Conservation (phyloP, 1,139 yeast species). For the Debaryomyces sp. region DNA sequence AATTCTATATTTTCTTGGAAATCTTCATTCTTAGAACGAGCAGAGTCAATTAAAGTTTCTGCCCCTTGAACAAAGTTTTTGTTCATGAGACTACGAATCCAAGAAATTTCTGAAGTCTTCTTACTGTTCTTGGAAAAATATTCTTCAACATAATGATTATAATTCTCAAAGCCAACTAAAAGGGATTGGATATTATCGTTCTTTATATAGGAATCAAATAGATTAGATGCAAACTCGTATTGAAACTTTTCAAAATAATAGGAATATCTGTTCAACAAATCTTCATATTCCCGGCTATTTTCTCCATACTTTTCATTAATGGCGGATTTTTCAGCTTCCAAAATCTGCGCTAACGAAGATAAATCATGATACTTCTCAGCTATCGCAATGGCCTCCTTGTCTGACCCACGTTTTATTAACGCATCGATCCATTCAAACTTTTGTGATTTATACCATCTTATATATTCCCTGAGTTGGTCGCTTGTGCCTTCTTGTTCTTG, state of each 20-base stretch:
- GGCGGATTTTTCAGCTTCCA: constrained; percentile 54
- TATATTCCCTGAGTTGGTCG: constrained; percentile 32
- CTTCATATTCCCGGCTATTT: constrained; percentile 14
- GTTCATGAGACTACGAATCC: constrained; percentile 70
- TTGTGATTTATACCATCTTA: constrained; percentile 35
- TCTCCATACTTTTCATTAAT: constrained; percentile 29
- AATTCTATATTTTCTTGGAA: constrained; percentile 53
- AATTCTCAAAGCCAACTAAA: constrained; percentile 59
- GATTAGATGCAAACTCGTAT: constrained; percentile 66
- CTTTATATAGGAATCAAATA: constrained; percentile 63
- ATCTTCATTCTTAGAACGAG: constrained; percentile 39
- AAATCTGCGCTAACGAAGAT: constrained; percentile 63
- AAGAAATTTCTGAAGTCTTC: constrained; percentile 60
- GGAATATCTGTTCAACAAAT: constrained; percentile 38
- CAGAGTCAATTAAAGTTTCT: constrained; percentile 43
- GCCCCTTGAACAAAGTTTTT: constrained; percentile 56
- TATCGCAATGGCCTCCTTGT: constrained; percentile 58
- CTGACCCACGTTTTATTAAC: constrained; percentile 49
- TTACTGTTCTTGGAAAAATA: constrained; percentile 54
- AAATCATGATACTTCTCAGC: constrained; percentile 72
- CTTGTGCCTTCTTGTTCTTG: constrained; percentile 21
- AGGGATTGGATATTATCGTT: constrained; percentile 56
- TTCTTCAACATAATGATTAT: constrained; percentile 49
- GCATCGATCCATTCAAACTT: constrained; percentile 56
- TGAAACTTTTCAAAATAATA: constrained; percentile 64